Conservation (phyloP, 257 asterid species). For the Solanum tacnaense region DNA sequence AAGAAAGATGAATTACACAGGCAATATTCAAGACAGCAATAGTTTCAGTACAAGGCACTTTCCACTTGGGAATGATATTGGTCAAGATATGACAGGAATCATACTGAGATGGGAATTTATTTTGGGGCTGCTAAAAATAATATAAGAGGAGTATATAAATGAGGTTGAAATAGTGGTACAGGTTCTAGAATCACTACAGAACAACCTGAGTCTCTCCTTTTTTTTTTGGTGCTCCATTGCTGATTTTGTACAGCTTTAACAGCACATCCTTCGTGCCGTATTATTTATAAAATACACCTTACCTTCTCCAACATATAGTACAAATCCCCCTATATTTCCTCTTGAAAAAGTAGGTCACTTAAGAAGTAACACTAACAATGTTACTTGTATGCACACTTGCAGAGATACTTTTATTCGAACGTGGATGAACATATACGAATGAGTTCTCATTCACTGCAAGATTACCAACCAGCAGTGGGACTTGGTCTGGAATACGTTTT, state of each 20-base stretch:
- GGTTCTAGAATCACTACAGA: too few relatives aligned
- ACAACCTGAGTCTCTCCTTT: too few relatives aligned
- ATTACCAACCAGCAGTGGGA: neutral
- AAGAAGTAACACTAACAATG: neutral
- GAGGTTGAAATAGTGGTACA: neutral
- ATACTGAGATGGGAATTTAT: neutral
- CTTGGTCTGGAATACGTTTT: neutral
- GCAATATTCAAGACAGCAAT: neutral
- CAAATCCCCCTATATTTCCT: neutral
- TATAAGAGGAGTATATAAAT: neutral
- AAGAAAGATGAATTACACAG: neutral
- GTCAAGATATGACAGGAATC: neutral
- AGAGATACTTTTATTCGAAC: neutral
- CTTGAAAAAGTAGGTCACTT: neutral
- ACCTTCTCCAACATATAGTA: neutral
- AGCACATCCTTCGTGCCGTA: neutral
- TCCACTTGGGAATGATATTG: neutral
- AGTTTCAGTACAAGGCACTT: neutral
- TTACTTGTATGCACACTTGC: neutral
- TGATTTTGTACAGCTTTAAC: neutral
- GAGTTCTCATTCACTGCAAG: neutral
- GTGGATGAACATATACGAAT: neutral
- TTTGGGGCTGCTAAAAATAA: neutral
- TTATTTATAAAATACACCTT: neutral
- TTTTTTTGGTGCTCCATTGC: neutral